Conservation (phyloP, 495 filamentous ascomycete genomes). For the Niebla homalea region DNA sequence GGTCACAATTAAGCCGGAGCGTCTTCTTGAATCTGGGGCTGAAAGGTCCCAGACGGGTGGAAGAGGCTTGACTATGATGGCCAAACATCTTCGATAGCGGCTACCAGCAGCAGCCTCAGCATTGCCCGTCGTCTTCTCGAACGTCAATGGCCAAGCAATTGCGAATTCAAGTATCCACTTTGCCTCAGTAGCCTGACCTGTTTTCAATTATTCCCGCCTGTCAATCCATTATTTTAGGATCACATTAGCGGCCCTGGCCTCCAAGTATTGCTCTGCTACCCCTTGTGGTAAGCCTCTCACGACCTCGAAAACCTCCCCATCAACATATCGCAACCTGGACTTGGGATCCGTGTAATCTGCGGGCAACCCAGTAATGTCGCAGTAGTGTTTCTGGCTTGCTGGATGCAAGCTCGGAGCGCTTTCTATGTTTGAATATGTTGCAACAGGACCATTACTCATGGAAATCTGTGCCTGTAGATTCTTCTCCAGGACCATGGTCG, state of each 20-base stretch:
- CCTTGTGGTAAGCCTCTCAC: slow-evolving; percentile 65
- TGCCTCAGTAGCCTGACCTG: neutral
- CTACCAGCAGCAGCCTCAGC: too few relatives aligned
- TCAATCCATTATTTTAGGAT: slow-evolving; percentile 59
- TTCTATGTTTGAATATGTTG: slow-evolving; percentile 92
- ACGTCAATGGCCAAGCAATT: neutral
- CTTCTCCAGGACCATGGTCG: slow-evolving; percentile 74
- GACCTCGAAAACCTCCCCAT: slow-evolving; percentile 76
- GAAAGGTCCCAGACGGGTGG: slow-evolving; percentile 71
- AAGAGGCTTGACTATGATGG: slow-evolving; percentile 84
- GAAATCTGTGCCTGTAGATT: slow-evolving; percentile 26
- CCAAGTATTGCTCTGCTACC: slow-evolving; percentile 73
- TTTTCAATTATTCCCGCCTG: neutral
- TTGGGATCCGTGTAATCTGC: slow-evolving; percentile 89
- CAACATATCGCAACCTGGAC: slow-evolving; percentile 75
- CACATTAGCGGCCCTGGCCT: slow-evolving; percentile 79
- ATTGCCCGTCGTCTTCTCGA: neutral
- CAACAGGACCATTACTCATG: slow-evolving; percentile 44
- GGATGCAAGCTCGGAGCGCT: slow-evolving; percentile 70
- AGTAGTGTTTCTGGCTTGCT: slow-evolving; percentile 68
- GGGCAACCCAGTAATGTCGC: slow-evolving; percentile 83
- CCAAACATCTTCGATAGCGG: slow-evolving; percentile 34
- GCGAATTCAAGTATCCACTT: neutral
- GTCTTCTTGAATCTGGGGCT: slow-evolving; percentile 57
- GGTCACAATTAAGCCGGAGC: slow-evolving; percentile 97